Evolutionary conservation across 2,329 filamentous ascomycete species (phyloP).

Genomic region (Colletotrichum graminicola): DNA sequence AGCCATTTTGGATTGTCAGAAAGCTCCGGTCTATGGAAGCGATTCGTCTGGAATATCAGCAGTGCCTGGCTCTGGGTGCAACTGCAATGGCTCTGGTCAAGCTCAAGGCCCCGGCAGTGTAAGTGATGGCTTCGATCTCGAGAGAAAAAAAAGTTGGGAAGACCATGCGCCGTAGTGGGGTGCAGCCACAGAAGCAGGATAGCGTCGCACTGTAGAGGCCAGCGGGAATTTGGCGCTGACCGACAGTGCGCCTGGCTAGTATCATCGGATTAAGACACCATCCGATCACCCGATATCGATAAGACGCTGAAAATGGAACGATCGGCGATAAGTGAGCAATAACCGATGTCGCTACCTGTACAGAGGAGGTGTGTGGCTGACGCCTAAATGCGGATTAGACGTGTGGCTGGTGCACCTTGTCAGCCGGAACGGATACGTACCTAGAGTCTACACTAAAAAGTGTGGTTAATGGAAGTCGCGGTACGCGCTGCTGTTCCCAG

Average conservation of each 20-base stretch:
- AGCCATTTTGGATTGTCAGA: constrained; percentile 58
- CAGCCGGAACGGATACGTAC: neutral
- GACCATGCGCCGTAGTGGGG: constrained; percentile 36
- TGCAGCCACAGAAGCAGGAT: neutral
- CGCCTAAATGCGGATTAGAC: too few species aligned
- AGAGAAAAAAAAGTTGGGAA: constrained; percentile 42
- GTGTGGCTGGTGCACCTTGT: neutral
- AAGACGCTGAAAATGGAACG: neutral
- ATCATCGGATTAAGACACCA: constrained; percentile 12
- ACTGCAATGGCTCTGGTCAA: constrained; percentile 34
- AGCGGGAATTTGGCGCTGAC: accelerated
- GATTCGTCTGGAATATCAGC: constrained; percentile 2
- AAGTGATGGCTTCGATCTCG: constrained; percentile 36
- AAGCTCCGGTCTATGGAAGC: neutral
- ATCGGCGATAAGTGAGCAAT: neutral
- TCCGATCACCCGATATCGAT: constrained; percentile 21
- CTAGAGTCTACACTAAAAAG: neutral
- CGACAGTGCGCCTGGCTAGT: constrained; percentile 14
- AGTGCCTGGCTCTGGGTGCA: constrained; percentile 16
- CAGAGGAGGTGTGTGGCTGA: neutral
- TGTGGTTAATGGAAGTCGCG: constrained; percentile 41
- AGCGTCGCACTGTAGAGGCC: neutral
- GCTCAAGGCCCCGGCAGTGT: constrained; percentile 24
- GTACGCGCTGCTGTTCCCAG: constrained; percentile 31
- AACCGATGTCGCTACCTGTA: neutral